These are phyloP conservation scores for Arxiozyma bovina DNA, from an alignment of 1,139 yeast genomes.

Conservation along the genomic window DNA sequence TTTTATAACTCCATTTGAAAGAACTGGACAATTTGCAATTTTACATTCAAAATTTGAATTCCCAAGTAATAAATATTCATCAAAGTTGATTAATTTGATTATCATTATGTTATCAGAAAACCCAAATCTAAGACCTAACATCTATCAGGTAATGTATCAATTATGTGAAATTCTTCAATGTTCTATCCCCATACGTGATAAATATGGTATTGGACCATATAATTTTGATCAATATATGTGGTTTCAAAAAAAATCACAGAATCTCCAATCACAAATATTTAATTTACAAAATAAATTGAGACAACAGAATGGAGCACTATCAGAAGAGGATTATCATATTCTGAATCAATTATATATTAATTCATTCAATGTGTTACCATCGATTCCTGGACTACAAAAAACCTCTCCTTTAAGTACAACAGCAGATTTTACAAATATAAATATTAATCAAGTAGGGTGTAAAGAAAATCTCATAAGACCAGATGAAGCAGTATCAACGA, in stretches of 20 bases:
- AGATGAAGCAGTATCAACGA: neutral
- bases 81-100: conserved; percentile 61
- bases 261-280: conserved; percentile 27
- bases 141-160: conserved; percentile 71
- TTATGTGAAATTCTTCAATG: conserved; percentile 49
- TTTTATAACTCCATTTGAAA: conserved; percentile 91
- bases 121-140: conserved; percentile 77
- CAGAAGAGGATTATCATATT: conserved; percentile 13
- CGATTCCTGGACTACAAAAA: conserved; percentile 14
- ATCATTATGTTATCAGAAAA: conserved; percentile 73
- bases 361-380: conserved; percentile 27
- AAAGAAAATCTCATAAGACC: neutral
- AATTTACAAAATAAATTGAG: conserved; percentile 21
- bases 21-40: conserved; percentile 61
- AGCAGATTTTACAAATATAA: neutral
- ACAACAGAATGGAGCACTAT: conserved; percentile 13
- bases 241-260: conserved; percentile 32
- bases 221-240: conserved; percentile 32
- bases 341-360: conserved; percentile 23
- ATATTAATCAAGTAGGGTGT: neutral
- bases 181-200: conserved; percentile 44
- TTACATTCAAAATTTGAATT: conserved; percentile 53
- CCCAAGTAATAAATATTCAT: conserved; percentile 44
- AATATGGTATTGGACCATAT: conserved; percentile 34
- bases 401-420: neutral